Evolutionary conservation across 129 eudicot genomes (phyloP), one percentile per base, ranked within the genome.

Genomic region (Logfia minima): DNA sequence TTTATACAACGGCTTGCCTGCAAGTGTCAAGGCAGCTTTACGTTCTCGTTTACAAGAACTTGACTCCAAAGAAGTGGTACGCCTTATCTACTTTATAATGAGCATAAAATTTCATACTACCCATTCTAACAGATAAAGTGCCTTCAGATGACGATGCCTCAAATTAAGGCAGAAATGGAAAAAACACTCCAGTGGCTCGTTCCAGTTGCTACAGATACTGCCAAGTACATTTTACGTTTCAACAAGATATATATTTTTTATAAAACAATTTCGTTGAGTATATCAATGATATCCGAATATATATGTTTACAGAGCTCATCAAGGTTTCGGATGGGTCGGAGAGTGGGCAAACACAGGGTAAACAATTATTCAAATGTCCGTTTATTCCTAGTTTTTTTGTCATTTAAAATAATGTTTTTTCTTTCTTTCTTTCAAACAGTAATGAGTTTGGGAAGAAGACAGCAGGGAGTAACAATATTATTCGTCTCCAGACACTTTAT

Each of bases 311-410:
- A 94, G 97, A 83, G 96, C 93, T 21, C 97, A 94, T 82, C 99
- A 94, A 84, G 97, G 97, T 23, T 90, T 93, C 70, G 97, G 96
- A 71, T 89, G 97, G 98, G 93, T 93, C 23, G 97, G 96, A 82
- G 99, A 94, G 66, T 89, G 97, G 97, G 97, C 97, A 45, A 91
- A 91, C 79, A 76, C 92, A 5, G 91, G 97, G 99, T 94, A 16
- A 81, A 85, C 66, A 32, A 68, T 6, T 69, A 56, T 72, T 66
- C 60, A 35, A 1, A 26, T 4, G 3, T 21, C 32, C 14, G 65
- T 32, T 1, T 16, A 63, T 37, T 53, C 48, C 18, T 39, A 21
- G 7, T 11, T 35, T 41, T 43, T 43, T 17, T 65, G n/a, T 48
- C n/a, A 48, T 48, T 48, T 13, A 1, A 3, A 48, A 13, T 9